Percentiles rank a stretch among this genome's conserved stretches.
These are phyloP conservation scores for Castanopsis chinensis DNA, from an alignment of 306 rosid genomes.

Conservation along the genomic window DNA sequence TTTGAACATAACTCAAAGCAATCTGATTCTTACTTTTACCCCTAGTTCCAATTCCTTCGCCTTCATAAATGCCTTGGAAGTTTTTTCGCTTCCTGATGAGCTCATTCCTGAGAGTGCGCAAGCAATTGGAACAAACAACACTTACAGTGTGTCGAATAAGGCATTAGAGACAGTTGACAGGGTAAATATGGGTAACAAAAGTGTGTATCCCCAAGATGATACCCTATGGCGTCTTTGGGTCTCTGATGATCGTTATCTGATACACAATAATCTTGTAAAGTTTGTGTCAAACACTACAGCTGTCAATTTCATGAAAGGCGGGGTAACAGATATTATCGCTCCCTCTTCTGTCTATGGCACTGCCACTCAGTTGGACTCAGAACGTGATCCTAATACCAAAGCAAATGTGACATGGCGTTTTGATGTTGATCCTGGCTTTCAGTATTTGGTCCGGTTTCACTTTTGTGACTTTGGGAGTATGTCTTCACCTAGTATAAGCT, in stretches of 20 bases:
- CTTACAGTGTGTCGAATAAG: conserved; percentile 21
- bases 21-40: conserved; percentile 46
- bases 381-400: not conserved
- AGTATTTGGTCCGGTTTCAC: conserved; percentile 65
- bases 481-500: not conserved
- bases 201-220: conserved; percentile 44
- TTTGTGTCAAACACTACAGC: conserved; percentile 33
- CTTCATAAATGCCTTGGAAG: conserved; percentile 65
- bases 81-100: conserved; percentile 49
- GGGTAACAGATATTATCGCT: conserved; percentile 29
- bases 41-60: conserved; percentile 58
- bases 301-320: conserved; percentile 30
- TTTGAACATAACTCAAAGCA: conserved; percentile 36
- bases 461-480: conserved; percentile 49
- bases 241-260: conserved; percentile 40
- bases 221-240: conserved; percentile 55
- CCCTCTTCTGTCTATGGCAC: conserved; percentile 56
- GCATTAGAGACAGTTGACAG: conserved; percentile 61
- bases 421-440: conserved; percentile 49
- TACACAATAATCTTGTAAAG: conserved; percentile 8
- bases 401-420: conserved; percentile 60
- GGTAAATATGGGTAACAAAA: conserved; percentile 63
- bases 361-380: conserved; percentile 31
- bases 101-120: conserved; percentile 39
- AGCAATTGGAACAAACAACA: conserved; percentile 24